Evolutionary conservation across 805 yeast genomes (phyloP), one percentile per base, ranked within the genome.

Genomic region (Starmerella lactis-condensi): DNA sequence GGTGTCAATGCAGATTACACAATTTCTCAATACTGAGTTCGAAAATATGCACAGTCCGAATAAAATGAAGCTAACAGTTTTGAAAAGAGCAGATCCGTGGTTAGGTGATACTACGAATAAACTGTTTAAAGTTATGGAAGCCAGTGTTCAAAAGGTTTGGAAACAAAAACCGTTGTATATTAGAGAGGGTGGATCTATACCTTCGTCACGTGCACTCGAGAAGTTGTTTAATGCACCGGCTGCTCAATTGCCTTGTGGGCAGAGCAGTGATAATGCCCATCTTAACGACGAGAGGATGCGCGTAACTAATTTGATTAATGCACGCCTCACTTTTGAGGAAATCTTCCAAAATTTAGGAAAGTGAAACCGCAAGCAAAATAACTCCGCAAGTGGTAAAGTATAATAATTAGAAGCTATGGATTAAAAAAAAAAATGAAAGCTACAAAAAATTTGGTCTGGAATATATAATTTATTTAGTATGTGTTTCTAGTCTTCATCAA

Each of bases 131-230:
- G 62, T 75, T 6, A 57, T 89, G 22, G 61, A 64, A 33, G 57
- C 67, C 16, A 79, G 76, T 30, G 59, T 85, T 20, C 54, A 58
- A 25, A 51, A 58, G 4, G 77, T 72, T 33, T 85, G 98, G 98
- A 69, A 67, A 0, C 56, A 61, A 9, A 78, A 76, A 33, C 95
- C 96, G 2, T 56, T 85, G 25, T 74, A 72, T 37, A 78, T 89
- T 20, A 67, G 96, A 41, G 98, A 89, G 57, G 98, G 98, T 38
- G 98, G 98, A 0, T 79, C 95, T 0, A 82, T 85, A 50, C 95
- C 98, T 2, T 74, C 85, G 8, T 72, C 89, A 6, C 57, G 94
- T 39, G 75, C 75, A 37, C 56, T 85, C 41, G 98, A 85, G 45
- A 77, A 77, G 51, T 59, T 65, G 9, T 77, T 85, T 42, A 53